These are phyloP conservation scores for Beauveria australis DNA, from an alignment of 2,329 filamentous ascomycete species.

Conservation along the genomic window DNA sequence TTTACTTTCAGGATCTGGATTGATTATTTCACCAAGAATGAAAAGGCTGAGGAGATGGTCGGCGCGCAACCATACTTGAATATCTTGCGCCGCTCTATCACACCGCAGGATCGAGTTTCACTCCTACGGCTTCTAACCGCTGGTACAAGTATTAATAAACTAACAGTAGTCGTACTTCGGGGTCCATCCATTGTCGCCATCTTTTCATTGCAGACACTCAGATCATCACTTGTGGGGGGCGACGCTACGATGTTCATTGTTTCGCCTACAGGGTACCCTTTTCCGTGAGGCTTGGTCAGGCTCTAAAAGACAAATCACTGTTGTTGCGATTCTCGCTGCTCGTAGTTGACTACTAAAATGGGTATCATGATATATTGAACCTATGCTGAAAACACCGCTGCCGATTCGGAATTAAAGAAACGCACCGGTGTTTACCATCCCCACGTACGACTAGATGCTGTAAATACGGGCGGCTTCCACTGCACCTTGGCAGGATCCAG, in stretches of 20 bases:
- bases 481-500: constrained; percentile 75
- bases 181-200: neutral
- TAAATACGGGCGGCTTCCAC: constrained; percentile 96
- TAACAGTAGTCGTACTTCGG: no score
- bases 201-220: neutral
- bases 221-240: neutral
- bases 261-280: neutral
- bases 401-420: neutral
- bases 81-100: no score
- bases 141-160: no score
- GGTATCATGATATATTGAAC: constrained; percentile 3
- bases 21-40: no score
- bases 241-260: neutral
- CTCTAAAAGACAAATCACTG: neutral
- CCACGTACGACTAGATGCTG: constrained; percentile 84
- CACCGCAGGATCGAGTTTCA: no score
- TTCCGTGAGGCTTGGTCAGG: neutral
- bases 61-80: no score
- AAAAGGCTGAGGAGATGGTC: no score
- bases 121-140: no score
- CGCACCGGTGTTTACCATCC: constrained; percentile 59
- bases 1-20: no score
- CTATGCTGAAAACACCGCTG: neutral
- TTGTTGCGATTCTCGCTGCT: neutral
- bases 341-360: neutral